Evolutionary conservation across 2,329 filamentous ascomycete genomes (phyloP).

Genomic region (Elsinoe australis): DNA sequence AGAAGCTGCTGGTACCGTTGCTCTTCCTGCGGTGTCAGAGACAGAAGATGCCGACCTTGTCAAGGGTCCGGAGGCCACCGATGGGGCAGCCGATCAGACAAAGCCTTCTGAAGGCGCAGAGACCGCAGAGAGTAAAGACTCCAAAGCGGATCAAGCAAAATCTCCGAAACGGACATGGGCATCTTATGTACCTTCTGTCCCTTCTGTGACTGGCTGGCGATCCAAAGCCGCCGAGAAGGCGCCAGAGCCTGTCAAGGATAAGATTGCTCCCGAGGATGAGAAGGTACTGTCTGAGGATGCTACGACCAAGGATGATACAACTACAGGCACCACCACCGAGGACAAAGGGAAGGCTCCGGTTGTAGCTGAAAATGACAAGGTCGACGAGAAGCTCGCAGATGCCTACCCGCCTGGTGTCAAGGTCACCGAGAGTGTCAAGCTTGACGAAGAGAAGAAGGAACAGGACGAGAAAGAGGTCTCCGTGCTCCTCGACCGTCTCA

Average conservation of each 20-base stretch:
- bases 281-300: neutral
- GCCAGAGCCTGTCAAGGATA: constrained; percentile 7
- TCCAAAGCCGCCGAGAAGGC: constrained; percentile 25
- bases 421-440: constrained; percentile 26
- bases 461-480: constrained; percentile 66
- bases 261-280: neutral
- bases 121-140: too few relatives aligned
- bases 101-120: constrained; percentile 31
- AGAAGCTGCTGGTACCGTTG: constrained; percentile 21
- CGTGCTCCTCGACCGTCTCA: constrained; percentile 72
- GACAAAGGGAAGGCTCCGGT: neutral
- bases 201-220: constrained; percentile 21
- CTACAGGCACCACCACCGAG: neutral
- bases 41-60: constrained; percentile 26
- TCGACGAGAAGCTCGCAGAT: constrained; percentile 32
- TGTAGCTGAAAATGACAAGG: neutral
- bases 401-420: constrained; percentile 28
- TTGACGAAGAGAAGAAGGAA: constrained; percentile 35
- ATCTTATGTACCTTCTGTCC: constrained; percentile 28
- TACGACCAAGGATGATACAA: neutral
- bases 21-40: constrained; percentile 21
- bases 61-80: constrained; percentile 17
- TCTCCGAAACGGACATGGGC: constrained; percentile 33
- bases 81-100: constrained; percentile 23
- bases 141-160: constrained; percentile 26